Evolutionary conservation across 495 filamentous ascomycete genomes (phyloP), one percentile per base, ranked within the genome.

Genomic region (Extremus antarcticus): DNA sequence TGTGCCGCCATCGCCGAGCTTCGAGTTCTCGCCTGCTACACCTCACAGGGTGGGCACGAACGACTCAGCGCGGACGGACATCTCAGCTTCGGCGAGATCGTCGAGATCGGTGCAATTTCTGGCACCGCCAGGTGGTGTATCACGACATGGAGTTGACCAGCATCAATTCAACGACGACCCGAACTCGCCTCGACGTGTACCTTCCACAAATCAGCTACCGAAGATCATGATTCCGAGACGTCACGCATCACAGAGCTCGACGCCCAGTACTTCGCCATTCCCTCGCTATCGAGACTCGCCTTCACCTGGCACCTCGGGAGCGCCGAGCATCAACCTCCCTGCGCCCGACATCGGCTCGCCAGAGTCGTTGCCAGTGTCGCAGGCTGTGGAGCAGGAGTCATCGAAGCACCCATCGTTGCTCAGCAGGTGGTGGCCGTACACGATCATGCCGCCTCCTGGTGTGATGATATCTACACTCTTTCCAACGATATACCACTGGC

Each of bases 401-500:
- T 69, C 46, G 3, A 43, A 35, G 17, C 21, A 53, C 25, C 63
- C 64, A 7, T 35, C 32, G 2, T 40, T 52, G 32, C n/a, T 43
- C 29, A 53, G 61, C 29, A 47, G 53, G 29, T 73, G 85, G 82
- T 94, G 88, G 88, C 86, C 86, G 10, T 85, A 86, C 65, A 72
- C 66, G 20, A 25, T 84, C n/a, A 69, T 91, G 1, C 83, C 88
- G 4, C 70, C 85, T 11, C 87, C 86, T 1, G 73, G 83, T 40
- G 68, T 82, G n/a, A 70, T 97, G 22, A 64, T 78, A 2, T 76
- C 76, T 16, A 92, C 87, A 0, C 71, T 97, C 2, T 99, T 97
- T 61, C 94, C 94, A 10, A 96, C 92, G 0, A 71, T 99, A 40
- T 80, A 80, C 55, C 77, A 73, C 16, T 99, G 90, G 86, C 71